Percentiles rank a stretch among this genome's conserved stretches.
Evolutionary conservation across 805 yeast genomes (phyloP).

Genomic region (Teunomyces stri): DNA sequence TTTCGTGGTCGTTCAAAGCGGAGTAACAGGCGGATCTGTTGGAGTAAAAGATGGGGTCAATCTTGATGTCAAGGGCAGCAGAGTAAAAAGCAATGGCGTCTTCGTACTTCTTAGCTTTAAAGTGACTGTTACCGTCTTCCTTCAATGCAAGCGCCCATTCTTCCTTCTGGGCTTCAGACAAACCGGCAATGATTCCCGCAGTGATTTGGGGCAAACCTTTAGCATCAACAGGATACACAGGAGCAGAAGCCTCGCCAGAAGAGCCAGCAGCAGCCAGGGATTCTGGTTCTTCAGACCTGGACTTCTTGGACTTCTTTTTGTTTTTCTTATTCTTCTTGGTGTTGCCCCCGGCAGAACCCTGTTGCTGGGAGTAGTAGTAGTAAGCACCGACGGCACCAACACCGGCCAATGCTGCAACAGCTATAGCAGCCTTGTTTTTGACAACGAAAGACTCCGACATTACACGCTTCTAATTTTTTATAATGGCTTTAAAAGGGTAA

Average conservation of each 20-base stretch:
- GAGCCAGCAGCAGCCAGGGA: slow-evolving; percentile 26
- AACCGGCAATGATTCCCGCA: slow-evolving; percentile 41
- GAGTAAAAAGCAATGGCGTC: slow-evolving; percentile 80
- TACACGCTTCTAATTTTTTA: background rate
- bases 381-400: slow-evolving; percentile 65
- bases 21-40: slow-evolving; percentile 96
- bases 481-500: background rate
- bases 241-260: slow-evolving; percentile 8
- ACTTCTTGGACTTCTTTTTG: slow-evolving; percentile 43
- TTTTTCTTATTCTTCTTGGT: slow-evolving; percentile 38
- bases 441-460: slow-evolving; percentile 36
- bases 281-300: slow-evolving; percentile 19
- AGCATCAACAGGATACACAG: slow-evolving; percentile 51
- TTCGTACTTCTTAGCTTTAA: slow-evolving; percentile 65
- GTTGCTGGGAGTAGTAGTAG: slow-evolving; percentile 40
- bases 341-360: slow-evolving; percentile 13
- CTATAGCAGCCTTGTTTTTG: slow-evolving; percentile 60
- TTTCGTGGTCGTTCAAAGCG: slow-evolving; percentile 72
- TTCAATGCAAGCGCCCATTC: slow-evolving; percentile 73
- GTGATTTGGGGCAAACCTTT: slow-evolving; percentile 59
- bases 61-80: slow-evolving; percentile 69
- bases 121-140: slow-evolving; percentile 82
- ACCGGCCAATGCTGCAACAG: slow-evolving; percentile 62
- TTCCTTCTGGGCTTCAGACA: slow-evolving; percentile 54
- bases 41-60: slow-evolving; percentile 88